phyloP scores from a whole-genome alignment of 2,329 filamentous ascomycete species.

The Pseudogymnoascus sp. region DNA sequence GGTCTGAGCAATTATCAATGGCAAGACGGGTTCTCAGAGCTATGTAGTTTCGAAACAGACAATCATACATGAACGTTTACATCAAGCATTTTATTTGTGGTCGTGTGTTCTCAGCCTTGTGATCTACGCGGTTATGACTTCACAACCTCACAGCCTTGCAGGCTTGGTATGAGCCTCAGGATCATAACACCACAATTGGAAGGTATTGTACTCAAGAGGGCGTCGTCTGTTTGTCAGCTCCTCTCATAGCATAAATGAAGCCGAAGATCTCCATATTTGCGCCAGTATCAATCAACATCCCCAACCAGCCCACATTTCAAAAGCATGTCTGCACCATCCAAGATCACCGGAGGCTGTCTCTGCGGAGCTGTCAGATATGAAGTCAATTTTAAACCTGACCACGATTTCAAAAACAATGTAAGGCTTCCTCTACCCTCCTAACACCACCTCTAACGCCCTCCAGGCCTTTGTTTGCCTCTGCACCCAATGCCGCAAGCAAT shows the following conservation, averaged over 20 bases:
- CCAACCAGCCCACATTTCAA: neutral
- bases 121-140: neutral
- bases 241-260: neutral
- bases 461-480: conserved; percentile 46
- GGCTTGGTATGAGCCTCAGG: conserved; percentile 5
- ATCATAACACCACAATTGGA: neutral
- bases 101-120: neutral
- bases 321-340: conserved; percentile 15
- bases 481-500: conserved; percentile 47
- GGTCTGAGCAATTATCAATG: neutral
- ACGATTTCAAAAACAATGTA: conserved; percentile 37
- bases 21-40: neutral
- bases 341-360: conserved; percentile 45
- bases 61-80: neutral
- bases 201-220: conserved; percentile 2
- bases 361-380: conserved; percentile 44
- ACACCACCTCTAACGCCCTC: neutral
- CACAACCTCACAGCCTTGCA: neutral
- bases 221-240: neutral
- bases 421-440: conserved; percentile 11
- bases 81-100: neutral
- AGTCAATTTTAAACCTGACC: conserved; percentile 38
- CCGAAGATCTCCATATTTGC: neutral
- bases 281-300: neutral
- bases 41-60: neutral